Evolutionary conservation across 179 eudicot genomes (phyloP).

Genomic region (Silene coronaria): DNA sequence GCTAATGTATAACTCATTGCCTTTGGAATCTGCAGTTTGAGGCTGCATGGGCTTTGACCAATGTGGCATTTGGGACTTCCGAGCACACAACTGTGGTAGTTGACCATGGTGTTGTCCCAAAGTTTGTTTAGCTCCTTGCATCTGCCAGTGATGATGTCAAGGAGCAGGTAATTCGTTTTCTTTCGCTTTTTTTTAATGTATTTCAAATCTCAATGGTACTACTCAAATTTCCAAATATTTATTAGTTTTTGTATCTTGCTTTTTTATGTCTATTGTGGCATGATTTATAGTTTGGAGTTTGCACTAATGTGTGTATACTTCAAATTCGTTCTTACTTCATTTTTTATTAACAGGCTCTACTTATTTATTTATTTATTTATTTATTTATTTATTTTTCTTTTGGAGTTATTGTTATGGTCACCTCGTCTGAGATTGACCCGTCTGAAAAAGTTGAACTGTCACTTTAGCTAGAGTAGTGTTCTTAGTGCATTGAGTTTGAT

Average conservation of each 20-base stretch:
- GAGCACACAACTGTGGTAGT: slow-evolving; percentile 74
- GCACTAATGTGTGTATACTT: not conserved
- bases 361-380: not conserved
- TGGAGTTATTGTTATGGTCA: too few species aligned
- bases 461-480: too few species aligned
- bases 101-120: slow-evolving; percentile 83
- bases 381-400: not conserved
- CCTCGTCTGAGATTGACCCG: too few species aligned
- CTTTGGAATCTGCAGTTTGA: slow-evolving; percentile 42
- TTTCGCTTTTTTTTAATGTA: not conserved
- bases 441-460: too few species aligned
- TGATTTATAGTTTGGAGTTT: not conserved
- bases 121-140: slow-evolving; percentile 70
- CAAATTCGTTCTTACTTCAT: not conserved
- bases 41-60: slow-evolving; percentile 80
- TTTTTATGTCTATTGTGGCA: not conserved
- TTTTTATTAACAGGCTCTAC: not conserved
- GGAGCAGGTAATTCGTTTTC: slow-evolving; percentile 50
- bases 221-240: not conserved
- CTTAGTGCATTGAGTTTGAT: too few species aligned
- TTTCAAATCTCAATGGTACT: not conserved
- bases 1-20: not conserved
- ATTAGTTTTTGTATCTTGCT: not conserved
- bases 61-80: slow-evolving; percentile 85
- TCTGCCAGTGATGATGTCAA: slow-evolving; percentile 85